Conservation (phyloP, 352 stramenopile genomes). For the Thraustotheca clavata region DNA sequence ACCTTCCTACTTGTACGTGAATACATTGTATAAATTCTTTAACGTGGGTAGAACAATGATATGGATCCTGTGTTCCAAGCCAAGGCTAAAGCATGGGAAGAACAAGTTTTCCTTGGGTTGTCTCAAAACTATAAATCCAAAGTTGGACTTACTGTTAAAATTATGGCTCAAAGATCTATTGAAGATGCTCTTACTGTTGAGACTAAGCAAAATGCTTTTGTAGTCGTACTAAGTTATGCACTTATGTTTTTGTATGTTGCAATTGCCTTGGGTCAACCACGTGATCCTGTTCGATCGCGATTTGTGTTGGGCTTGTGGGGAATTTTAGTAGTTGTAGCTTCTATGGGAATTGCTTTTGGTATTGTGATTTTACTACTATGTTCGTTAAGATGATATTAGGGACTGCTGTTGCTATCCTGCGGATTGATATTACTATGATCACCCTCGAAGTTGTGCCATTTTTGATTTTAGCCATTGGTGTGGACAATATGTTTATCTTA, state of each 20-base stretch:
- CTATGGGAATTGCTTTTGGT: slow-evolving; percentile 43
- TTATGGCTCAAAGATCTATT: slow-evolving; percentile 82
- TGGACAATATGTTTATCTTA: slow-evolving; percentile 92
- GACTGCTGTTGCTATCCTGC: slow-evolving; percentile 48
- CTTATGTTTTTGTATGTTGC: slow-evolving; percentile 89
- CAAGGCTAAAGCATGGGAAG: slow-evolving; percentile 72
- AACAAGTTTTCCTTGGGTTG: slow-evolving; percentile 57
- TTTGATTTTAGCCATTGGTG: slow-evolving; percentile 84
- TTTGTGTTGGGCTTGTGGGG: slow-evolving; percentile 74
- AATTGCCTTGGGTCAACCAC: slow-evolving; percentile 65
- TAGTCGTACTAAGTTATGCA: slow-evolving; percentile 80
- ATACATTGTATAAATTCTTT: background rate
- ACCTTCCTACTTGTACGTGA: slow-evolving; percentile 64
- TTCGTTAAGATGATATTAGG: slow-evolving; percentile 28
- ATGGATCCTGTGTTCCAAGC: slow-evolving; percentile 65
- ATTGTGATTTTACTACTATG: background rate
- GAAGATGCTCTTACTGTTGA: slow-evolving; percentile 78
- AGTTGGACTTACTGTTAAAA: slow-evolving; percentile 48
- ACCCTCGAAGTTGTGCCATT: slow-evolving; percentile 88
- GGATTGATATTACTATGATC: slow-evolving; percentile 86
- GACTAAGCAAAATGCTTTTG: slow-evolving; percentile 81
- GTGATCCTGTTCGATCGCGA: slow-evolving; percentile 57
- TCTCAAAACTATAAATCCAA: slow-evolving; percentile 20
- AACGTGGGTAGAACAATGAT: slow-evolving; percentile 40
- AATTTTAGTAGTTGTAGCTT: slow-evolving; percentile 79